Evolutionary conservation across 2,329 filamentous ascomycete species (phyloP), one percentile per base, ranked within the genome.

Genomic region (Beauveria brongniartii): DNA sequence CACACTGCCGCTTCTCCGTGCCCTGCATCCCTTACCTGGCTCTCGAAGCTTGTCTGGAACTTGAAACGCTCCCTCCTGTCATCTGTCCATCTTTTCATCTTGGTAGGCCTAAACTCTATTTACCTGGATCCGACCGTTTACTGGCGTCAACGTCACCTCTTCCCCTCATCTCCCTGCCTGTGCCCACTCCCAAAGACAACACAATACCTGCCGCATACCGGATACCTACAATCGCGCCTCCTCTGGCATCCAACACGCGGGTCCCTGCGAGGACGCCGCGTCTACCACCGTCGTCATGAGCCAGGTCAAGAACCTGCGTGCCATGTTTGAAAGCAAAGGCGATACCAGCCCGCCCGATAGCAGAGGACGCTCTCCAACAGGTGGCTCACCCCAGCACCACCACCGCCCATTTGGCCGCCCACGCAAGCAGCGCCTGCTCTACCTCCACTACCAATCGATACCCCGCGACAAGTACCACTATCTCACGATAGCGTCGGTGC

Each of bases 301-400:
- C 70, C 85, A 83, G 69, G 87, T 90, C 69, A 87, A 81, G 76
- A 90, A 89, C 76, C 83, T 92, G 66, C 82, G 88, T 68, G 89
- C 89, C 70, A 91, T 90, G 82, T 92, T 92, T 72, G 89, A 92
- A 79, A 84, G 85, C 71, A 89, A 85, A 74, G 83, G 81, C 71
- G 82, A 84, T 66, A 78, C 79, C 62, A 87, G 82, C 67, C 82
- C 85, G 65, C 84, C 86, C 18, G 87, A 88, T 65, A 54, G 50
- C 58, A 81, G 88, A 77, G 89, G 88, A 63, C 81, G 88, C 72
- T 88, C 86, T 62, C 87, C 87, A 55, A 62, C 61, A 59, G 84
- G 80, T 64, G 74, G 74, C 64, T 74, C 71, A 74, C 75, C 63
- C 68, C 71, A 50, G 66, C 59, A 54, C 47, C 63, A 63, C 57